Base-by-base conservation (phyloP, 1,139 yeast genomes). In the Lizanozyma gosingica region DNA sequence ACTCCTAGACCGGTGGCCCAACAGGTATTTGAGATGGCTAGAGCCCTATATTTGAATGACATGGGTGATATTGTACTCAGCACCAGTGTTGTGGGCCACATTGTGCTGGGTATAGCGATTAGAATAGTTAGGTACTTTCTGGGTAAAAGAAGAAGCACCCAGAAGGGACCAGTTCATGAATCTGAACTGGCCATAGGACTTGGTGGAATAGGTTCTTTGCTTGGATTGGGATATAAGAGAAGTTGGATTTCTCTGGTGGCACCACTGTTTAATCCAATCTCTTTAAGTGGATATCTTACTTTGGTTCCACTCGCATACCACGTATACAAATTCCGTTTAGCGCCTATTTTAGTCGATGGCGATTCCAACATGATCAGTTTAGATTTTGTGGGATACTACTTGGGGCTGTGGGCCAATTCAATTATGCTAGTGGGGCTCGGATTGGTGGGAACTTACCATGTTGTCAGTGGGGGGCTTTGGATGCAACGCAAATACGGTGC, bases 281-380 rank as follows among this genome's bases (percentile, higher is more conserved):
- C 78, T 18, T 68, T 79, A 39, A 66, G 83, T 3, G 94, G 94
- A 0, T 78, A 76, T 49, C 40, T 74, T 4, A 57, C 80, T 35
- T 45, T 73, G 0, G 73, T 77, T 0, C 51, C 78, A 18, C 47
- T 79, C 0, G 42, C 50, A 0, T 68, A 60, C 38, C 94, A 84
- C 51, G 61, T 65, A 15, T 47, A 59, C 15, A 68, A 71, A 38
- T 67, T 74, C 47, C 60, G 88, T 38, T 42, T 66, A 14, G 62
- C 65, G 0, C 90, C 94, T 0, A 41, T 62, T 17, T 17, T 50
- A 2, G 63, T 75, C 1, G 83, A 81, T 43, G 92, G 87, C 1
- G 94, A 83, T 54, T 73, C 82, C 6, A 70, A 83, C 1, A 61
- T 76, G 43, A 58, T 84, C 22, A 69, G 66, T 33, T 59, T 84